Evolutionary conservation across 2,329 filamentous ascomycete genomes (phyloP).

Genomic region (Arthrobotrys musiformis): DNA sequence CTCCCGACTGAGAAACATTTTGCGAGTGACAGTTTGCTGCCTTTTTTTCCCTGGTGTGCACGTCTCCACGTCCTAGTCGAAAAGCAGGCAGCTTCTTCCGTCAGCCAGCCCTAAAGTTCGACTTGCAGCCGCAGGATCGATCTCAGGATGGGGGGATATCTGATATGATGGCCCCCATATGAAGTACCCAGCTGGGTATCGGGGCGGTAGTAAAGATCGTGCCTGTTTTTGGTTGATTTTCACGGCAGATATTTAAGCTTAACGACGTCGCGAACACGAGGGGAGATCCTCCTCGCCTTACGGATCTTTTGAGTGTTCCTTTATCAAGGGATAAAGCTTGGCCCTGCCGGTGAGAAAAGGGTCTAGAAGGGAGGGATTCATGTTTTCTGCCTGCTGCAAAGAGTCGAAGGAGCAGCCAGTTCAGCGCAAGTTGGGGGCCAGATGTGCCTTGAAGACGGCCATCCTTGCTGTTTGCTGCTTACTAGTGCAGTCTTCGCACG

Average conservation of each 20-base stretch:
- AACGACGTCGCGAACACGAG: constrained; percentile 22
- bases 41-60: background rate
- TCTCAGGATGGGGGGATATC: background rate
- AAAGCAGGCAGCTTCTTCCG: constrained; percentile 6
- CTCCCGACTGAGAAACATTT: background rate
- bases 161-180: too few species aligned
- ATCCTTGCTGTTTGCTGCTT: constrained; percentile 14
- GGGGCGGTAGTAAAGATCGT: constrained; percentile 5
- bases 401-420: constrained; percentile 10
- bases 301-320: background rate
- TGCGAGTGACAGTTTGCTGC: background rate
- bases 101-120: background rate
- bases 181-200: too few species aligned
- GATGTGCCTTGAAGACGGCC: constrained; percentile 6
- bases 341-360: constrained; percentile 16
- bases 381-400: background rate
- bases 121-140: constrained; percentile 13
- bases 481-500: constrained; percentile 12
- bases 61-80: constrained; percentile 4
- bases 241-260: constrained; percentile 47
- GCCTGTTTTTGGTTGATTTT: constrained; percentile 4
- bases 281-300: constrained; percentile 34
- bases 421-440: constrained; percentile 14
- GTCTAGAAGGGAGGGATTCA: background rate
- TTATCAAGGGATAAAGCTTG: constrained; percentile 31